These are phyloP conservation scores for Colletotrichum cordylinicola DNA, from an alignment of 2,329 filamentous ascomycete genomes.

Conservation along the genomic window DNA sequence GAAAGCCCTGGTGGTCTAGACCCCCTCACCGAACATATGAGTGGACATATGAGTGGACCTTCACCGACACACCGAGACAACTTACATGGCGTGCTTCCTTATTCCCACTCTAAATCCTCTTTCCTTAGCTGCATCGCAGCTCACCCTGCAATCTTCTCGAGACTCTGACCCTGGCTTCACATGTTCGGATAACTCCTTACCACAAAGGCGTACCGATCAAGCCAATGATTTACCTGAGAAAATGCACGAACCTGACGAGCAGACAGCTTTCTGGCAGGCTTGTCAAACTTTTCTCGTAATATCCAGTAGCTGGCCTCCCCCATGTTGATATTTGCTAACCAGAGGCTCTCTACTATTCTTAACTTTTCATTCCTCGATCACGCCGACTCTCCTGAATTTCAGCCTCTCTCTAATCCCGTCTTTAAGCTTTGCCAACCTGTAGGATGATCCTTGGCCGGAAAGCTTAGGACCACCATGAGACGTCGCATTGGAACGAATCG, in stretches of 20 bases:
- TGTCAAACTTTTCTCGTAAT: neutral
- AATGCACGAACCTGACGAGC: neutral
- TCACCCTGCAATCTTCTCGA: neutral
- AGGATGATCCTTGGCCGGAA: constrained; percentile 5
- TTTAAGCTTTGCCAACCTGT: neutral
- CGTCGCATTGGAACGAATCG: neutral
- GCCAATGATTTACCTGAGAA: accelerated
- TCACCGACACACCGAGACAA: neutral
- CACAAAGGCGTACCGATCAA: neutral
- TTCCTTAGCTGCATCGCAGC: neutral
- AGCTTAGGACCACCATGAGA: neutral
- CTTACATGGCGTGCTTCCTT: neutral
- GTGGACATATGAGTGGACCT: neutral
- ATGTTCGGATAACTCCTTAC: neutral
- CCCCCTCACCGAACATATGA: neutral
- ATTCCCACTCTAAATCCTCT: neutral
- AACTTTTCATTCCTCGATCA: neutral
- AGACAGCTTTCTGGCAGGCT: neutral
- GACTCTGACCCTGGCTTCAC: neutral
- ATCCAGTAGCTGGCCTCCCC: neutral
- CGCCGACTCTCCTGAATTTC: neutral
- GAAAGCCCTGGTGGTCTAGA: neutral
- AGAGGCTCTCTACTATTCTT: neutral
- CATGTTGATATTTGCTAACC: neutral
- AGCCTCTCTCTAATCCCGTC: neutral